Evolutionary conservation across 2,329 filamentous ascomycete species (phyloP), one percentile per base, ranked within the genome.

Genomic region (Aureobasidium sp.): DNA sequence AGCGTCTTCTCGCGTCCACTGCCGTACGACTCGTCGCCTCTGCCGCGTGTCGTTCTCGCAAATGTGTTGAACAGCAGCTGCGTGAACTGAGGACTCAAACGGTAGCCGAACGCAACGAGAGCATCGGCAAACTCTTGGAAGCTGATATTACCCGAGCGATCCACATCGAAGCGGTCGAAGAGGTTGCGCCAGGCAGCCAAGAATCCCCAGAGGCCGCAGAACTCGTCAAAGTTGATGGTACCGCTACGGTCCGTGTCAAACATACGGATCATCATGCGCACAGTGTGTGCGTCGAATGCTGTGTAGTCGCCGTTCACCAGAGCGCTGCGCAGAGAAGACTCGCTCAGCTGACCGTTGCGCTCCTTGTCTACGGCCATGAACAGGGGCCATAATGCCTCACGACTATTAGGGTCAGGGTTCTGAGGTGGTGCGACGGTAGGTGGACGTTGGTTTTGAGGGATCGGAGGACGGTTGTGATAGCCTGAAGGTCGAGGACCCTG

Each of bases 251-350:
- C 90, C 63, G 88, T 90, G 77, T 97, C 93, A 77, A 99, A 99
- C 94, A 99, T 97, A 72, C 92, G 89, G 68, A 99, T 97, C 92
- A 99, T 97, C 90, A 97, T 96, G 71, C 88, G 88, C 66, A 97
- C 92, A 1, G 94, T 99, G 69, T 96, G 89, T 5, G 86, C 83
- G 75, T 99, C 92, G 74, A 99, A 99, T 5, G 91, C 85, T 1
- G 90, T 90, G 85, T 90, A 97, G 80, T 99, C 94, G 61, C 92
- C 93, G 72, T 99, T 99, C 63, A 97, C 92, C 6, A 99, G 85
- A 25, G 94, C 94, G 1, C 89, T 87, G 10, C 90, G 88, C 45
- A 99, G 86, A 75, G 97, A 93, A 57, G 82, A 81, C 75, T 96
- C 92, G 2, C 89, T 91, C 50, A 99, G 83, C 66, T 91, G 86